Percentiles rank a stretch among this genome's conserved stretches.
These are phyloP conservation scores for Tylopilus felleus DNA, from an alignment of 768 basidiomycete genomes.

Conservation along the genomic window DNA sequence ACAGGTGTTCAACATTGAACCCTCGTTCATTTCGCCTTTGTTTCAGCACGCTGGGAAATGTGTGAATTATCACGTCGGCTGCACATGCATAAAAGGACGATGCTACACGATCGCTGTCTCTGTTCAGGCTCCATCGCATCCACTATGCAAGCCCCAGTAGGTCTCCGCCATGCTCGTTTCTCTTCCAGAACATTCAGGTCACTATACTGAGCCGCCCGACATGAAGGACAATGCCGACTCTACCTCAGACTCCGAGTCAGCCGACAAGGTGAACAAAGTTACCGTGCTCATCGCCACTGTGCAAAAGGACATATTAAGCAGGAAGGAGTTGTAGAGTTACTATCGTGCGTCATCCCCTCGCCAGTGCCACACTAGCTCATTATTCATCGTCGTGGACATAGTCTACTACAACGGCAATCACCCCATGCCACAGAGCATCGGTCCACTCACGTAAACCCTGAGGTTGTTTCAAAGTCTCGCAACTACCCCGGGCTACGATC, in stretches of 20 bases:
- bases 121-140: too few relatives aligned
- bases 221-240: constrained; percentile 8
- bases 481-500: constrained; percentile 72
- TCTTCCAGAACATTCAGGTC: neutral
- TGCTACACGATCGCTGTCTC: too few relatives aligned
- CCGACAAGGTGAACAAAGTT: too few relatives aligned
- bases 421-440: constrained; percentile 59
- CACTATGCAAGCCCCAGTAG: too few relatives aligned
- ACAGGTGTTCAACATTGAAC: too few relatives aligned
- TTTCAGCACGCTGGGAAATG: too few relatives aligned
- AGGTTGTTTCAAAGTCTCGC: constrained; percentile 74
- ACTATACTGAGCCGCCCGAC: too few relatives aligned
- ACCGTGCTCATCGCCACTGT: constrained; percentile 38
- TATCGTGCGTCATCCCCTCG: constrained; percentile 43
- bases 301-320: constrained; percentile 55
- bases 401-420: constrained; percentile 81
- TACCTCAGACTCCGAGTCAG: too few relatives aligned
- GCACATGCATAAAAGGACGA: too few relatives aligned
- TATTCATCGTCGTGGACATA: constrained; percentile 25
- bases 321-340: constrained; percentile 76
- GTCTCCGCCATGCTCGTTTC: too few relatives aligned
- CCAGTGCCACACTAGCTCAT: neutral
- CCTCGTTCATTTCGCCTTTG: too few relatives aligned
- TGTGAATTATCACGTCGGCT: too few relatives aligned
- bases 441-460: constrained; percentile 64